phyloP scores from a whole-genome alignment of 176 grass and related monocot genomes.

The Oryza longistaminata region DNA sequence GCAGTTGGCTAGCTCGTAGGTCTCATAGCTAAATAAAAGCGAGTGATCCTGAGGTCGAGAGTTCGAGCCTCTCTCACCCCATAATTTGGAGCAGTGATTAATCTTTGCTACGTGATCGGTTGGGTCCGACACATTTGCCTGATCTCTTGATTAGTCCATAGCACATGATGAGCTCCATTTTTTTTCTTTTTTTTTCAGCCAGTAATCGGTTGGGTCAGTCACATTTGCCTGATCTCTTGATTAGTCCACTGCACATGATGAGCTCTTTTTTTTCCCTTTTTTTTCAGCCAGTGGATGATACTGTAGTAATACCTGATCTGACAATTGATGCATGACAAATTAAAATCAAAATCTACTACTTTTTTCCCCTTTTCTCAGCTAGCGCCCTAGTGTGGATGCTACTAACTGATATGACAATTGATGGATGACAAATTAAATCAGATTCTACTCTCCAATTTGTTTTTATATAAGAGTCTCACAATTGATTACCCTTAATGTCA shows the following conservation, averaged over 20 bases:
- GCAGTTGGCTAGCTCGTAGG: constrained; percentile 78
- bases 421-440: no score
- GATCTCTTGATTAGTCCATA: constrained; percentile 32
- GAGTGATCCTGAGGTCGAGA: constrained; percentile 80
- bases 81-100: neutral
- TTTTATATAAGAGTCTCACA: neutral
- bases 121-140: constrained; percentile 1
- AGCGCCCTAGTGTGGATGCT: no score
- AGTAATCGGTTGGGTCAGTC: neutral
- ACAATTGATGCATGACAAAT: no score
- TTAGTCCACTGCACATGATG: constrained; percentile 15
- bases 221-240: constrained; percentile 23
- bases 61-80: constrained; percentile 75
- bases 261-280: neutral
- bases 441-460: no score
- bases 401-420: no score
- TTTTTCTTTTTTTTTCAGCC: neutral
- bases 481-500: neutral
- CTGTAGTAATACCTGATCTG: no score
- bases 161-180: constrained; percentile 14
- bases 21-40: constrained; percentile 47
- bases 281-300: neutral
- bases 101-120: neutral
- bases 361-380: neutral
- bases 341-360: no score